Evolutionary conservation across 202 grass and related monocot genomes (phyloP), one percentile per base, ranked within the genome.

Genomic region (Cymbopogon flexuosus): DNA sequence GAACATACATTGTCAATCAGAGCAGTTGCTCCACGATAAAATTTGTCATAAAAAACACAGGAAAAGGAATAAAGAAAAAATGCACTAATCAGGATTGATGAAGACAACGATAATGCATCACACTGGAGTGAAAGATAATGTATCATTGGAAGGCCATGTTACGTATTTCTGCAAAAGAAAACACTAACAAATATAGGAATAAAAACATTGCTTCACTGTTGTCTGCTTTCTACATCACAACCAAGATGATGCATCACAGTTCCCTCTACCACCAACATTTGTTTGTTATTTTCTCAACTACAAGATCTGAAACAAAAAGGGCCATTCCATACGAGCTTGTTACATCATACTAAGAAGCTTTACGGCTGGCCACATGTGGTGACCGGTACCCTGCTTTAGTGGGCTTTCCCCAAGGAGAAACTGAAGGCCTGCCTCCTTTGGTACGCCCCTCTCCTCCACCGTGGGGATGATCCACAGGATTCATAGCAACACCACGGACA

Each of bases 211-310:
- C 18, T 68, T 43, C 37, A 14, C 41, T 69, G 66, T 43, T 68
- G 65, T 14, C 19, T 68, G 65, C 19, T 68, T 40, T 2, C 66
- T 45, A 68, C 65, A 68, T 69, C 66, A 69, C 66, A 68, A 68
- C 39, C 66, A 69, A 22, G 40, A 39, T 27, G 3, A 45, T 70
- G 66, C 22, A 30, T 70, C 22, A 29, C 1, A 24, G 12, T 23
- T 27, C 66, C 12, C 36, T 45, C 39, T 69, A 41, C 21, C 39
- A 69, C 12, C 66, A 68, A 14, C 66, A 69, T 6, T 2, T 69
- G 39, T 45, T 69, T 39, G 1, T 69, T 69, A 69, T 69, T 69
- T 69, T 69, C 19, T 27, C 39, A 27, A 45, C 66, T 14, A 69
- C 13, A 69, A 27, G 11, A 69, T 3, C 34, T 0, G 4, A 63